Evolutionary conservation across 2,329 filamentous ascomycete species (phyloP).

Genomic region (Rutstroemia sp.): DNA sequence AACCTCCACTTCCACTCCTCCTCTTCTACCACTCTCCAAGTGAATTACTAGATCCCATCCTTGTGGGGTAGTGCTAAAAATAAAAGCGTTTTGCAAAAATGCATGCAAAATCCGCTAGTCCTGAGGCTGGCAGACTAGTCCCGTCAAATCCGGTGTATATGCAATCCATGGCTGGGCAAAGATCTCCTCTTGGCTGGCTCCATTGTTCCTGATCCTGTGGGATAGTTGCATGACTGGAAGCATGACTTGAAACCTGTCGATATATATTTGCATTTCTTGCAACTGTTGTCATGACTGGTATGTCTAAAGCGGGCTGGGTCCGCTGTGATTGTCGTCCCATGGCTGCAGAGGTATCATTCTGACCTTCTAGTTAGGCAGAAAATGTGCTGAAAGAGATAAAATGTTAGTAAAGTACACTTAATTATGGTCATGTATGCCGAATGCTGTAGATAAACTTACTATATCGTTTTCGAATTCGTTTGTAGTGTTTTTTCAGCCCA

Average conservation of each 20-base stretch:
- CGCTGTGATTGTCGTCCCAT: background rate
- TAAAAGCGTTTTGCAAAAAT: background rate
- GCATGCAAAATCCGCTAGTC: background rate
- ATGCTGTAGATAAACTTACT: slow-evolving; percentile 12
- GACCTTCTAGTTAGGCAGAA: background rate
- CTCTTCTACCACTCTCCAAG: background rate
- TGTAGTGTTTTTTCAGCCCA: slow-evolving; percentile 19
- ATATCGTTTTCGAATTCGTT: slow-evolving; percentile 5
- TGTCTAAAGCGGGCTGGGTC: slow-evolving; percentile 5
- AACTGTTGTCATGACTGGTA: background rate
- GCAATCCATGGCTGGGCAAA: background rate
- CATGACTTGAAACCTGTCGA: slow-evolving; percentile 8
- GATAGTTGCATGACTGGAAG: slow-evolving; percentile 8
- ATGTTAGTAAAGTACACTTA: background rate
- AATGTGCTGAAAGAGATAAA: background rate
- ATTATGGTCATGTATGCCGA: background rate
- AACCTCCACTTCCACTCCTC: background rate
- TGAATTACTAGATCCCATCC: background rate
- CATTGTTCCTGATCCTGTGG: background rate
- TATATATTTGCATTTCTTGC: background rate
- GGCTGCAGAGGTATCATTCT: background rate
- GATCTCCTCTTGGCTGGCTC: background rate
- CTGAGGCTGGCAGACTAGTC: background rate
- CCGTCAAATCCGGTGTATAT: background rate
- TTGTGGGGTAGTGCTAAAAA: background rate